Conservation (phyloP, 2,329 filamentous ascomycete genomes). For the Zarea fungicola region DNA sequence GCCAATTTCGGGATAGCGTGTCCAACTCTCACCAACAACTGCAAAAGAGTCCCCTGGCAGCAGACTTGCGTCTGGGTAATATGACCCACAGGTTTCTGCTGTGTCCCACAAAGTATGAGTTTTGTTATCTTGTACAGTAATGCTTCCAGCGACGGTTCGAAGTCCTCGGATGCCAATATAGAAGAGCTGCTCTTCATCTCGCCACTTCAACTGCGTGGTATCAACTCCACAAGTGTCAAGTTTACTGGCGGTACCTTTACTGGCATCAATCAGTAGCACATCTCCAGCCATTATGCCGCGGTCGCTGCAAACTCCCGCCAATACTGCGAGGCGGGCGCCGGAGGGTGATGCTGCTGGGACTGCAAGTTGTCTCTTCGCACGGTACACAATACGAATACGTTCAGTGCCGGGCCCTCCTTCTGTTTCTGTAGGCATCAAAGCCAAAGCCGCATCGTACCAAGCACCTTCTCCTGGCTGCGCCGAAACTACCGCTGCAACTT, state of each 20-base stretch:
- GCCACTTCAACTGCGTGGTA: background rate
- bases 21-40: background rate
- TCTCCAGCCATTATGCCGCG: background rate
- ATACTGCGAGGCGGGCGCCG: background rate
- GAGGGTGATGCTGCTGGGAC: background rate
- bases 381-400: background rate
- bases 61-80: background rate
- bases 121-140: background rate
- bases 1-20: background rate
- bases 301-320: background rate
- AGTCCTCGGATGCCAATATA: background rate
- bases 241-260: background rate
- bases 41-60: background rate
- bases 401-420: too few species aligned
- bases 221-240: background rate
- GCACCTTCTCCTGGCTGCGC: background rate
- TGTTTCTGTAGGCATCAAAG: background rate
- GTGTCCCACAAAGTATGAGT: background rate
- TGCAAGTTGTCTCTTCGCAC: background rate
- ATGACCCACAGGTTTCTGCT: background rate
- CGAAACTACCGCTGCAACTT: background rate
- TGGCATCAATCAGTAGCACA: background rate
- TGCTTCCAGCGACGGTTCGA: background rate
- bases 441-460: background rate
- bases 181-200: background rate